Conservation (phyloP, 352 stramenopile genomes). For the Phytophthora aleatoria region DNA sequence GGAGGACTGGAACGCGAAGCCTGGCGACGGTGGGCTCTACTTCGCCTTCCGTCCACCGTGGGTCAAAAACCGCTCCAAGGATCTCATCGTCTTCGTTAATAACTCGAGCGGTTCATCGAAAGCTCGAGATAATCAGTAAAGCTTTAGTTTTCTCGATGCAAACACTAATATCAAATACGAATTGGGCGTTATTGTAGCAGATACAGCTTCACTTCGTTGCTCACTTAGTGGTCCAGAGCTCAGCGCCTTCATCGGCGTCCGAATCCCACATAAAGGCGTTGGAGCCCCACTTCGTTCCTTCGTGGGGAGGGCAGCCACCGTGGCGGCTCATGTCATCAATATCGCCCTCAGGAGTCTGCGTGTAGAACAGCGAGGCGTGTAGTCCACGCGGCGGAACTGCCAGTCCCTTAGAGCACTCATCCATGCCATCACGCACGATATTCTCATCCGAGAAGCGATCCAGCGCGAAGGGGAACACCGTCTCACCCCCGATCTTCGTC, state of each 20-base stretch:
- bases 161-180: conserved; percentile 27
- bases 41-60: conserved; percentile 66
- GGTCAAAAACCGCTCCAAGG: conserved; percentile 66
- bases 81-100: conserved; percentile 50
- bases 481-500: conserved; percentile 93
- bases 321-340: conserved; percentile 79
- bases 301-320: conserved; percentile 78
- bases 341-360: conserved; percentile 74
- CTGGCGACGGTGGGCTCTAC: conserved; percentile 61
- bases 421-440: conserved; percentile 76
- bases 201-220: conserved; percentile 1
- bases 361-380: conserved; percentile 82
- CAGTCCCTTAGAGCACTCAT: conserved; percentile 75
- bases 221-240: conserved; percentile 84
- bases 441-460: conserved; percentile 70
- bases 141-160: background rate
- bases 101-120: conserved; percentile 12
- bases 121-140: conserved; percentile 16
- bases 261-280: conserved; percentile 89
- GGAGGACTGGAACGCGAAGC: conserved; percentile 81
- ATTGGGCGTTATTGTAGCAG: conserved; percentile 13
- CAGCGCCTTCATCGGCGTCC: conserved; percentile 76
- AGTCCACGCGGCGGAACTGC: conserved; percentile 73
- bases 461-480: conserved; percentile 92
- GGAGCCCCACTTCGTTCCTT: conserved; percentile 80